A percentile compares a stretch with the other conserved stretches of the same genome.
Evolutionary conservation across 23 red algal genomes (phyloP).

Genomic region (Pyropia haitanensis): DNA sequence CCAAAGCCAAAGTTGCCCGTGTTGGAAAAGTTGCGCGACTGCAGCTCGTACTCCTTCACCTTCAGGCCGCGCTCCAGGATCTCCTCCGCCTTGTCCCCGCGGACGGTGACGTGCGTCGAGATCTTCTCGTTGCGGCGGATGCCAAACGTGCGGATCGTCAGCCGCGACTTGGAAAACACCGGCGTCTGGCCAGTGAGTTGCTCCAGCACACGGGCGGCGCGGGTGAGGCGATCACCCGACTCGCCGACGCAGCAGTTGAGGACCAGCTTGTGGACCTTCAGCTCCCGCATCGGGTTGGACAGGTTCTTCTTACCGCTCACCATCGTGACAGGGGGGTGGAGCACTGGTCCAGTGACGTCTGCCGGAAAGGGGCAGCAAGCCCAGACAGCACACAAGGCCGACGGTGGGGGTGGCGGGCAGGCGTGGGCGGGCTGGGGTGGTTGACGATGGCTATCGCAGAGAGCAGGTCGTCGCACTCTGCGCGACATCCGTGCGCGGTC

Average conservation of each 20-base stretch:
- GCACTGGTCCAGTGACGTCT: too few relatives aligned
- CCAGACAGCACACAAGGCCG: too few relatives aligned
- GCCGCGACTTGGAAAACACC: conserved; percentile 69
- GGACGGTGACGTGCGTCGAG: conserved; percentile 84
- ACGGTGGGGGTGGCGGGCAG: too few relatives aligned
- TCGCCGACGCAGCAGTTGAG: conserved; percentile 93
- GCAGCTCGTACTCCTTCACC: conserved; percentile 93
- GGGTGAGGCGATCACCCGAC: conserved; percentile 86
- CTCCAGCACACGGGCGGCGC: conserved; percentile 76
- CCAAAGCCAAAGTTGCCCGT: conserved; percentile 93
- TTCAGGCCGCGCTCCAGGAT: conserved; percentile 89
- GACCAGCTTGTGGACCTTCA: conserved; percentile 97
- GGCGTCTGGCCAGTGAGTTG: conserved; percentile 88
- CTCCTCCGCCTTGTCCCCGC: conserved; percentile 88
- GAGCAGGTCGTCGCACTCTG: too few relatives aligned
- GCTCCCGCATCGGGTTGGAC: conserved; percentile 76
- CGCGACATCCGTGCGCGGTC: too few relatives aligned
- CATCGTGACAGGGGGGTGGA: conserved; percentile 1
- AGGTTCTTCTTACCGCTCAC: conserved; percentile 60
- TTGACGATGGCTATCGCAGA: too few relatives aligned
- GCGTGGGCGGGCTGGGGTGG: too few relatives aligned
- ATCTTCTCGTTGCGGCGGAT: conserved; percentile 95
- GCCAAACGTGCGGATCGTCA: conserved; percentile 92
- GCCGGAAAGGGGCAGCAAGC: too few relatives aligned
- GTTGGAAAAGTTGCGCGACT: conserved; percentile 72